Conservation (phyloP, 1,284 basidiomycete genomes). For the Cerrena zonata region DNA sequence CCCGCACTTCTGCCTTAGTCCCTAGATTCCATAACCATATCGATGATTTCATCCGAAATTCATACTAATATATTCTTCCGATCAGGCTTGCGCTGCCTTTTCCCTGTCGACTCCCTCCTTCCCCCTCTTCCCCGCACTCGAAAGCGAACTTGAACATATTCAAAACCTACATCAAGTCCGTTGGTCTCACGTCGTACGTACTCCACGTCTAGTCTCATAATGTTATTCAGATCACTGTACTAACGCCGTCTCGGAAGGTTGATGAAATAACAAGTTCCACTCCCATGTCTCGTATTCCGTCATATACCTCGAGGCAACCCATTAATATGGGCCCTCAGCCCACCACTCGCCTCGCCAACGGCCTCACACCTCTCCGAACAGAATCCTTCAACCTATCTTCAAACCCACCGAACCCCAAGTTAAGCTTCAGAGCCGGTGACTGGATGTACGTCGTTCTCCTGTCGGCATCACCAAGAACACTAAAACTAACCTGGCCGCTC, state of each 20-base stretch:
- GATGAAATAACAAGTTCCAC: not conserved
- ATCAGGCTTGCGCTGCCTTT: slow-evolving; percentile 51
- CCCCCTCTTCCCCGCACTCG: slow-evolving; percentile 48
- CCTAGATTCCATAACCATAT: not conserved
- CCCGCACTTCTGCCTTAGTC: not conserved
- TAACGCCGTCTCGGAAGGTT: not conserved
- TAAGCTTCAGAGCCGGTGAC: slow-evolving; percentile 65
- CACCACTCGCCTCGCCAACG: not conserved
- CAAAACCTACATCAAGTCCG: slow-evolving; percentile 1
- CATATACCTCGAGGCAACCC: too few relatives aligned
- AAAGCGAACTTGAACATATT: slow-evolving; percentile 41
- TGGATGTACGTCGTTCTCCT: slow-evolving; percentile 60
- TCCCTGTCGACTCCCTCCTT: slow-evolving; percentile 42
- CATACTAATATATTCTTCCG: not conserved
- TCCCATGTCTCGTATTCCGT: too few relatives aligned
- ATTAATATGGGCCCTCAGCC: too few relatives aligned
- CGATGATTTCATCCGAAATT: too few relatives aligned
- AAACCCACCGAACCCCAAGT: slow-evolving; percentile 72
- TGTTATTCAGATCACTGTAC: too few relatives aligned
- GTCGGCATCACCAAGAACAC: not conserved
- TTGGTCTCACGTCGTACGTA: slow-evolving; percentile 4
- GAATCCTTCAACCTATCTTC: slow-evolving; percentile 33
- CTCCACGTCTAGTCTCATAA: too few relatives aligned
- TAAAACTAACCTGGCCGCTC: not conserved
- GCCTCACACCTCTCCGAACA: not conserved